Evolutionary conservation across 2,329 filamentous ascomycete species (phyloP).

Genomic region (Emergomyces orientalis): DNA sequence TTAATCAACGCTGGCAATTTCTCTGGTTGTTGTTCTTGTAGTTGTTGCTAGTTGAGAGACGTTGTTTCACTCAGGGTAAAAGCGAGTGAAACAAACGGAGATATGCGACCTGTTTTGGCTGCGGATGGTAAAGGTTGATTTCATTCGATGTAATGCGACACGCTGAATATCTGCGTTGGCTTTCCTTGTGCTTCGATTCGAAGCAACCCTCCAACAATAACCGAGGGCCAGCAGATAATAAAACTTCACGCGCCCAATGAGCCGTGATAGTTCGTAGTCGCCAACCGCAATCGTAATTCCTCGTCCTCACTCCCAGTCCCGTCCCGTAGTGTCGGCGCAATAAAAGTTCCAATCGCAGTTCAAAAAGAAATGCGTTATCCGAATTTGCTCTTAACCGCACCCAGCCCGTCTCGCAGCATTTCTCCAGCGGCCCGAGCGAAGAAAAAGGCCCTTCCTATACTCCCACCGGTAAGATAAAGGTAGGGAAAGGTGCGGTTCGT

Average conservation of each 20-base stretch:
- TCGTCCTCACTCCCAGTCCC: background rate
- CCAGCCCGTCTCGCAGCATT: conserved; percentile 1
- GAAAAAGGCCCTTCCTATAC: background rate
- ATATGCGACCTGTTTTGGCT: background rate
- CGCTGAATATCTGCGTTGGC: background rate
- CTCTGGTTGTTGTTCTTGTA: background rate
- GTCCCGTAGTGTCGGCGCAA: background rate
- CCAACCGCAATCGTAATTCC: background rate
- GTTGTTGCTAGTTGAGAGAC: background rate
- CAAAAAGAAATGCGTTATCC: background rate
- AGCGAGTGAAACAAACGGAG: background rate
- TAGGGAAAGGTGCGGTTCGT: background rate
- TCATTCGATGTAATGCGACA: background rate
- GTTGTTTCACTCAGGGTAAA: background rate
- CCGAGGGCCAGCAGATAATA: background rate
- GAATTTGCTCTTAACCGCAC: background rate
- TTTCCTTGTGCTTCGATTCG: background rate
- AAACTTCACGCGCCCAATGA: background rate
- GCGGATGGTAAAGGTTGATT: background rate
- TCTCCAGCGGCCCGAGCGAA: background rate
- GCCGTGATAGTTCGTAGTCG: background rate
- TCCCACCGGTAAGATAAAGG: background rate
- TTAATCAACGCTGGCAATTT: background rate
- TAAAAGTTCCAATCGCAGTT: background rate
- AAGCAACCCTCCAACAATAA: background rate